A percentile compares a stretch with the other conserved stretches of the same genome.
Conservation (phyloP, 2,329 filamentous ascomycete genomes). For the Zasmidium angulare region DNA sequence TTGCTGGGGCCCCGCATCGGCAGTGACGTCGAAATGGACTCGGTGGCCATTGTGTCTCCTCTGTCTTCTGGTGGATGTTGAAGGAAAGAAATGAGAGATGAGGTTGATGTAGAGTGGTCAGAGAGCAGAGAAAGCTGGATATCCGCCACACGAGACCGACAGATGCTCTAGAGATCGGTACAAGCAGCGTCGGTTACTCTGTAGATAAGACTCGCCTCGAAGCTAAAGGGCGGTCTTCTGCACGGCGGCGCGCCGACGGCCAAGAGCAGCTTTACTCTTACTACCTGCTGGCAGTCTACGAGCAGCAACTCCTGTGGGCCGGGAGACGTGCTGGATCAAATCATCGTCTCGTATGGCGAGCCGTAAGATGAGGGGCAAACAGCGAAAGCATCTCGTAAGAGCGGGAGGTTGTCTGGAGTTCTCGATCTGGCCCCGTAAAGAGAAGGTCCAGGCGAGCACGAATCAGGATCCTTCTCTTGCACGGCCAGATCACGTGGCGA, state of each 20-base stretch:
- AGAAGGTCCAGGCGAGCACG: neutral
- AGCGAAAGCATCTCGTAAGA: neutral
- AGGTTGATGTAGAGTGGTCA: neutral
- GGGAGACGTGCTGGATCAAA: neutral
- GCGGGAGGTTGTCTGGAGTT: neutral
- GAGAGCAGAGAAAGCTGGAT: neutral
- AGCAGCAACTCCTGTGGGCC: neutral
- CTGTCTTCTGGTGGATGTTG: neutral
- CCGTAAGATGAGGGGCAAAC: neutral
- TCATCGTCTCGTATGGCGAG: neutral
- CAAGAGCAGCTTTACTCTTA: neutral
- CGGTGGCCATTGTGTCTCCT: conserved; percentile 15
- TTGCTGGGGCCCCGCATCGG: conserved; percentile 22
- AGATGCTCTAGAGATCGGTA: neutral
- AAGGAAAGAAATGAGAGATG: neutral
- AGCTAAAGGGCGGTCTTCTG: neutral
- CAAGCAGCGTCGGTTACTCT: neutral
- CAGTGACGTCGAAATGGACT: conserved; percentile 21
- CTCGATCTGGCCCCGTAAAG: neutral
- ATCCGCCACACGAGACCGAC: neutral
- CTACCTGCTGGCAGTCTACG: no score
- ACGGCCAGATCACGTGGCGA: neutral
- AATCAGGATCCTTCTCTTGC: no score
- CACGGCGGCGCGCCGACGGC: neutral
- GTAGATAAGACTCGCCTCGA: neutral